Conservation (phyloP, 345 rosid species). For the Laguncularia racemosa region DNA sequence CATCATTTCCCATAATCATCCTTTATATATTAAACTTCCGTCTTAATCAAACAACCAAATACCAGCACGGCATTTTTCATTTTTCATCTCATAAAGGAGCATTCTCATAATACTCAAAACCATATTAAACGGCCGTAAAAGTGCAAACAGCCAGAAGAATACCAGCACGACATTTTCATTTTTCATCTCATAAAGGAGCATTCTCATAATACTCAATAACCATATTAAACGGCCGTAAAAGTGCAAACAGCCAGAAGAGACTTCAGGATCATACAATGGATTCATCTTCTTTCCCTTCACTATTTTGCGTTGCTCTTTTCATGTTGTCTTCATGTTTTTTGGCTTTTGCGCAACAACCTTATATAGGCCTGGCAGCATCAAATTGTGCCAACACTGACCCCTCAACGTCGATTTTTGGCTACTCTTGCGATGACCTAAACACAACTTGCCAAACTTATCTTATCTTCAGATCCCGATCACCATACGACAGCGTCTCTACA, state of each 20-base stretch:
- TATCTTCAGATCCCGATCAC: constrained; percentile 53
- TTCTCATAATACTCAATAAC: no score
- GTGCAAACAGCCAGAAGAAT: no score
- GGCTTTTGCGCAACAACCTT: constrained; percentile 61
- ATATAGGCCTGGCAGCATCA: constrained; percentile 35
- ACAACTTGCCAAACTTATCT: constrained; percentile 52
- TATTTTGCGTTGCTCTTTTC: constrained; percentile 10
- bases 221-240: no score
- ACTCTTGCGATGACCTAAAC: constrained; percentile 63
- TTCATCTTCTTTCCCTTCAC: constrained; percentile 6
- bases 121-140: no score
- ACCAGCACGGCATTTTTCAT: constrained; percentile 1
- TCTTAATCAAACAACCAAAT: no score
- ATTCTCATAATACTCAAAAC: no score
- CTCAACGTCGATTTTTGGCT: constrained; percentile 53
- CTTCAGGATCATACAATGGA: background rate
- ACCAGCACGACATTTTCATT: constrained; percentile 1
- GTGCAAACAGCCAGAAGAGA: no score
- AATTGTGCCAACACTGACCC: constrained; percentile 25
- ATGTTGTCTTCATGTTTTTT: constrained; percentile 16
- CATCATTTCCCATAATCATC: no score
- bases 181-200: background rate
- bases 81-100: background rate
- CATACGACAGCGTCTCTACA: constrained; percentile 36
- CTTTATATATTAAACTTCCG: no score